Percentiles rank a stretch among this genome's conserved stretches.
Conservation (phyloP, 2,329 filamentous ascomycete genomes). For the Trichophyton rubrum region DNA sequence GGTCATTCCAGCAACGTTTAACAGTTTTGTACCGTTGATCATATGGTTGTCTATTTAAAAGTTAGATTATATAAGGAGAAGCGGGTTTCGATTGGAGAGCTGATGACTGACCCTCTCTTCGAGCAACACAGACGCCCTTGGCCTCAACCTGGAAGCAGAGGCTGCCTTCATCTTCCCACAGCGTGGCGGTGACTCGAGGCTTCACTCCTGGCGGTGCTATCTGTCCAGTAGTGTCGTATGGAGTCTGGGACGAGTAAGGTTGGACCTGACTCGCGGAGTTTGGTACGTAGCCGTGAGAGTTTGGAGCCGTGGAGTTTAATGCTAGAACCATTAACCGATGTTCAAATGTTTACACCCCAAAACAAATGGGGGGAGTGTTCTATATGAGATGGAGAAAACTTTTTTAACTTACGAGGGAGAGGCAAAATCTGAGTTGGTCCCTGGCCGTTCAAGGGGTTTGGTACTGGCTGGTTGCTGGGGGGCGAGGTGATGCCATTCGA, state of each 20-base stretch:
- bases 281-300: constrained; percentile 29
- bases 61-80: constrained; percentile 4
- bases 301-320: constrained; percentile 19
- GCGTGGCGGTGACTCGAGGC: constrained; percentile 83
- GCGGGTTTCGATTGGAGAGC: neutral
- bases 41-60: constrained; percentile 71
- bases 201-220: constrained; percentile 89
- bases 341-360: neutral
- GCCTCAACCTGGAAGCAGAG: constrained; percentile 97
- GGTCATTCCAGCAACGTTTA: constrained; percentile 98
- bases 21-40: constrained; percentile 95
- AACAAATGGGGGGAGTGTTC: too few relatives aligned
- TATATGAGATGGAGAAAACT: too few relatives aligned
- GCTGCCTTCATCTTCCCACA: constrained; percentile 98
- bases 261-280: constrained; percentile 28
- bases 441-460: constrained; percentile 54
- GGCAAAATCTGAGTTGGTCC: constrained; percentile 61
- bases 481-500: constrained; percentile 68
- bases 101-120: constrained; percentile 63
- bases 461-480: constrained; percentile 53
- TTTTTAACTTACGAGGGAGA: constrained; percentile 37
- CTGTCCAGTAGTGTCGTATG: constrained; percentile 80
- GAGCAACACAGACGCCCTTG: constrained; percentile 86
- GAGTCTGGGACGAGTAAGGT: constrained; percentile 36
- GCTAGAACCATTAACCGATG: constrained; percentile 5